Conservation (phyloP, 768 basidiomycete species). For the Lactarius sanguifluus region DNA sequence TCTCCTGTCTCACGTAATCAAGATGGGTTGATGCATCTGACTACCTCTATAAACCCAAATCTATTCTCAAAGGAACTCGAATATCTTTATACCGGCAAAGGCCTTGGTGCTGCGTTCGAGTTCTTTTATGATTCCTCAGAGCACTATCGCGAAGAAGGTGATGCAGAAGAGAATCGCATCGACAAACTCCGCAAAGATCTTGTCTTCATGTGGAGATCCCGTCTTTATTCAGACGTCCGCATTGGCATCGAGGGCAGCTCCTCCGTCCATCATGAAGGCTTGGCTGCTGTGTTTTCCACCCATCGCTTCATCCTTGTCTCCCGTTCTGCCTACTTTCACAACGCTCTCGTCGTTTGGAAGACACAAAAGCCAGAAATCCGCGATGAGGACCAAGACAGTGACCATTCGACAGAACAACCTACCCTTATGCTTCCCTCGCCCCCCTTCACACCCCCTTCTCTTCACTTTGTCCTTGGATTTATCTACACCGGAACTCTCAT, state of each 20-base stretch:
- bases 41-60: conserved; percentile 68
- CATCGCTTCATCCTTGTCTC: conserved; percentile 93
- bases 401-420: conserved; percentile 45
- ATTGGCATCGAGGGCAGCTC: conserved; percentile 73
- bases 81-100: conserved; percentile 91
- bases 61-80: conserved; percentile 90
- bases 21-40: conserved; percentile 56
- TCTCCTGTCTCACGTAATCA: conserved; percentile 40
- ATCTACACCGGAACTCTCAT: conserved; percentile 93
- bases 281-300: conserved; percentile 83
- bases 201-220: conserved; percentile 95
- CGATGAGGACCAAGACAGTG: conserved; percentile 32
- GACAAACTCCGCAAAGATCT: conserved; percentile 92
- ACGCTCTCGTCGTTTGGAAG: conserved; percentile 71
- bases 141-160: conserved; percentile 42
- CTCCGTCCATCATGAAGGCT: conserved; percentile 59
- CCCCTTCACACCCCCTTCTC: conserved; percentile 90
- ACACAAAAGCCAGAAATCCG: conserved; percentile 39
- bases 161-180: conserved; percentile 56
- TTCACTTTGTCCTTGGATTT: conserved; percentile 93
- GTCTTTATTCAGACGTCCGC: conserved; percentile 89
- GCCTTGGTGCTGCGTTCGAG: conserved; percentile 83
- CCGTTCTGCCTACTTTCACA: conserved; percentile 83
- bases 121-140: conserved; percentile 73
- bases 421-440: conserved; percentile 80